Base-by-base conservation (phyloP, 2,329 filamentous ascomycete genomes). In the Paracorniculantispora psalliotae region DNA sequence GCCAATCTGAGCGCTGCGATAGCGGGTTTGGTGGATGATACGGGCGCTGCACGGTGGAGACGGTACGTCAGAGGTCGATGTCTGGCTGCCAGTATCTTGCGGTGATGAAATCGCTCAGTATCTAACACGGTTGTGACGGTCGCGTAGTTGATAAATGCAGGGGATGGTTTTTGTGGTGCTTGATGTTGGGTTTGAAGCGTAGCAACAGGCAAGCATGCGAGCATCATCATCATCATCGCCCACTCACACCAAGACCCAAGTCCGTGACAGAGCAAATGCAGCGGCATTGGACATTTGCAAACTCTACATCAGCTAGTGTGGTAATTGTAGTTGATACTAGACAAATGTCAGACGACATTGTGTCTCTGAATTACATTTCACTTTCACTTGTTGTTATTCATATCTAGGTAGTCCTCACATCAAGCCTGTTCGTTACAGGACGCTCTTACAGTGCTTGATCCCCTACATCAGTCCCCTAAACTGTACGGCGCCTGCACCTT, bases 1-100 rank as follows among this genome's bases (percentile, higher is more conserved):
- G 39, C 52, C 52, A 55, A 55, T 55, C n/a, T 39, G 12, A 55
- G 39, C 39, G 26, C 26, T 17, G 13, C 39, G 52, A 55, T 55
- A 55, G 51, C n/a, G 19, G n/a, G 4, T 23, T 19, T 23, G 17
- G 47, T 35, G 30, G 47, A 13, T 19, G 2, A 25, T 12, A 41
- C 35, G 25, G 50, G 35, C 17, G 5, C 23, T 21, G 13, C 10
- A n/a, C 25, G 10, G 25, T 43, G 50, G 50, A 41, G 35, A 8
- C 25, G 12, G 25, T 43, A 53, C 50, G 50, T 53, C 50, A 53
- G 33, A 21, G 50, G 35, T n/a, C 15, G 25, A 37, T 13, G n/a
- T 10, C 8, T 19, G 8, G 10, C 50, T 53, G 50, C 19, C 19
- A 23, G 2, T 9, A 41, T 41, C 10, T 8, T 37, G 35, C 7